Conservation (phyloP, 768 basidiomycete species). For the Suillus luteus region DNA sequence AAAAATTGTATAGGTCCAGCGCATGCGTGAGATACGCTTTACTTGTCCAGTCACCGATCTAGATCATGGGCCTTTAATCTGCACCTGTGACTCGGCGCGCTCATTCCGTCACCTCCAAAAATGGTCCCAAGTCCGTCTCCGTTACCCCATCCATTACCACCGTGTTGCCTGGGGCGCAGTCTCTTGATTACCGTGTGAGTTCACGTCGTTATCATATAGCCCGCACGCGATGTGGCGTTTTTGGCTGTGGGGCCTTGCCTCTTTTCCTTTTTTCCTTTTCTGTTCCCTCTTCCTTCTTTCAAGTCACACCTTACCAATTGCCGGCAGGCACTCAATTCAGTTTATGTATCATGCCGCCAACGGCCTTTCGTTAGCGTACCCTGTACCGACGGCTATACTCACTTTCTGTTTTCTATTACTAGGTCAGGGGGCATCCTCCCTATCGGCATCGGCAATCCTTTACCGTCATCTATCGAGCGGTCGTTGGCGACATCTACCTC, state of each 20-base stretch:
- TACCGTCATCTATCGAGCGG: background rate
- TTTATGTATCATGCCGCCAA: background rate
- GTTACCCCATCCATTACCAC: background rate
- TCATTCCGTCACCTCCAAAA: background rate
- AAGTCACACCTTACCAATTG: background rate
- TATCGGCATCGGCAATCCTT: background rate
- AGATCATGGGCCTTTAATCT: background rate
- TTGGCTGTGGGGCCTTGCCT: background rate
- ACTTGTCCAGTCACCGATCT: background rate
- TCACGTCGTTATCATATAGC: background rate
- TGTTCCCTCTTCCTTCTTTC: background rate
- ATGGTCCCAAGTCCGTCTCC: background rate
- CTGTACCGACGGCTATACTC: background rate
- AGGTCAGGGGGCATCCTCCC: background rate
- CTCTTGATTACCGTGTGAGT: constrained; percentile 32
- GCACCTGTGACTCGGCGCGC: background rate
- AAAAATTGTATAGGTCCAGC: too few species aligned
- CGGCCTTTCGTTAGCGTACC: background rate
- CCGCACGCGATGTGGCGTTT: constrained; percentile 13
- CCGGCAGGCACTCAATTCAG: background rate
- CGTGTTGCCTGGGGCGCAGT: constrained; percentile 21
- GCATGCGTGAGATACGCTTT: background rate
- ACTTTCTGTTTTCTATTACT: background rate
- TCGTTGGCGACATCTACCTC: background rate
- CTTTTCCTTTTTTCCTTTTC: background rate